Evolutionary conservation across 257 asterid species (phyloP), one percentile per base, ranked within the genome.

Genomic region (Perilla frutescens): DNA sequence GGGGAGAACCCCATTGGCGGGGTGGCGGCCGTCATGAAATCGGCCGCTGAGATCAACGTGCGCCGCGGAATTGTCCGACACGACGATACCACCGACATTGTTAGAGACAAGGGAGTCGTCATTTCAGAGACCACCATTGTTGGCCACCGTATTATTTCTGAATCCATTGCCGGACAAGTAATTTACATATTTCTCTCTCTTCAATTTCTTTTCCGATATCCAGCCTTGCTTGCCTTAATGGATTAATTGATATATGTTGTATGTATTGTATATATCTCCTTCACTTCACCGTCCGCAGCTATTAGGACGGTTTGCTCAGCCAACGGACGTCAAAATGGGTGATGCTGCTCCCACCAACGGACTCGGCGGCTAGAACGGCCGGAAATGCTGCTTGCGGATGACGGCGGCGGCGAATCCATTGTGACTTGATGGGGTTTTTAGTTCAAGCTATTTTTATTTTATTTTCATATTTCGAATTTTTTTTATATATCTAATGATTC

Each of bases 11-110:
- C 54, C 8, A 61, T 44, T 14, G 89, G 81, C 2, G 88, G 85
- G 1, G 79, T 92, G 0, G 88, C 89, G 2, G 76, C 84, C 2
- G 74, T 79, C 15, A 82, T 87, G 89, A 85, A 82, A 39, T 76
- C 88, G 0, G 92, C 89, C 0, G 89, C 85, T 1, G 77, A 82
- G 0, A 60, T 62, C 0, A 85, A 89, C 45, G 77, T 67, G 66
- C 44, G 62, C 4, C 70, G 55, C 1, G 89, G 91, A 11, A 66
- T 65, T 0, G 76, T 85, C 20, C 7, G 66, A 8, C 84, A 62
- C 14, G 67, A 79, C 3, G 82, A 83, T 9, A 67, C 70, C 8
- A 77, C 85, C 1, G 76, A 65, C 6, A 7, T 63, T 4, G 40
- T 61, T n/a, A 66, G 65, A 7, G 70, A 74, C 10, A 56, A 61